These are phyloP conservation scores for Xylariales sp. DNA, from an alignment of 2,329 filamentous ascomycete genomes.

Conservation along the genomic window DNA sequence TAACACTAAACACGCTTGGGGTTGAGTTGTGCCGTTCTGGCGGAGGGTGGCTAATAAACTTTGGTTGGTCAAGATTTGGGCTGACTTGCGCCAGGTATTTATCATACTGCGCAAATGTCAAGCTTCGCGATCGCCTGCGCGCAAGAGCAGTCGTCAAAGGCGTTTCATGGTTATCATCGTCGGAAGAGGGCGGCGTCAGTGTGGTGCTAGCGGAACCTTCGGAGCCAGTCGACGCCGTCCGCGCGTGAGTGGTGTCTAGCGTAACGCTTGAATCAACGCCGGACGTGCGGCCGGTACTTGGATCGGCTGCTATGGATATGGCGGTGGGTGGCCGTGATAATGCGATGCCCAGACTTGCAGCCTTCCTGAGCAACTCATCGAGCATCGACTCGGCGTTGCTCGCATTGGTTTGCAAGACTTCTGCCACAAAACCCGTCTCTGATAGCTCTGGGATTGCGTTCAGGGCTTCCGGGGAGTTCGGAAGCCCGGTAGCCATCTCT, in stretches of 20 bases:
- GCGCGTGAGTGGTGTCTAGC: slow-evolving; percentile 34
- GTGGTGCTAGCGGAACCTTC: slow-evolving; percentile 33
- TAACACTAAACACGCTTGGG: slow-evolving; percentile 38
- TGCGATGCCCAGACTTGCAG: slow-evolving; percentile 30
- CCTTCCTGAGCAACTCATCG: slow-evolving; percentile 27
- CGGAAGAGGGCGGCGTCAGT: slow-evolving; percentile 38
- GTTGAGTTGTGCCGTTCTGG: slow-evolving; percentile 22
- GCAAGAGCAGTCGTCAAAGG: slow-evolving; percentile 15
- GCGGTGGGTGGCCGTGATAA: slow-evolving; percentile 20
- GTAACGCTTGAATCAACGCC: slow-evolving; percentile 38
- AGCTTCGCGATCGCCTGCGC: slow-evolving; percentile 30
- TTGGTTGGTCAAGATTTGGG: slow-evolving; percentile 37
- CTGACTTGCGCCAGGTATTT: slow-evolving; percentile 43
- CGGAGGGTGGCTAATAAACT: slow-evolving; percentile 29
- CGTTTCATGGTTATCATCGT: slow-evolving; percentile 21
- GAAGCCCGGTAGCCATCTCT: not conserved
- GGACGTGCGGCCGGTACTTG: slow-evolving; percentile 31
- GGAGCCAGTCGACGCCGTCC: slow-evolving; percentile 39
- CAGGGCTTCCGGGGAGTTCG: slow-evolving; percentile 6
- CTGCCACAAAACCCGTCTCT: slow-evolving; percentile 21
- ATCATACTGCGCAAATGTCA: slow-evolving; percentile 49
- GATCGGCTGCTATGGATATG: slow-evolving; percentile 21
- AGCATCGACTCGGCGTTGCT: slow-evolving; percentile 18
- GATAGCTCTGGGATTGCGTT: slow-evolving; percentile 19
- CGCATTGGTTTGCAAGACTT: slow-evolving; percentile 20